Evolutionary conservation across 257 asterid genomes (phyloP).

Genomic region (Jacaranda mimosifolia): DNA sequence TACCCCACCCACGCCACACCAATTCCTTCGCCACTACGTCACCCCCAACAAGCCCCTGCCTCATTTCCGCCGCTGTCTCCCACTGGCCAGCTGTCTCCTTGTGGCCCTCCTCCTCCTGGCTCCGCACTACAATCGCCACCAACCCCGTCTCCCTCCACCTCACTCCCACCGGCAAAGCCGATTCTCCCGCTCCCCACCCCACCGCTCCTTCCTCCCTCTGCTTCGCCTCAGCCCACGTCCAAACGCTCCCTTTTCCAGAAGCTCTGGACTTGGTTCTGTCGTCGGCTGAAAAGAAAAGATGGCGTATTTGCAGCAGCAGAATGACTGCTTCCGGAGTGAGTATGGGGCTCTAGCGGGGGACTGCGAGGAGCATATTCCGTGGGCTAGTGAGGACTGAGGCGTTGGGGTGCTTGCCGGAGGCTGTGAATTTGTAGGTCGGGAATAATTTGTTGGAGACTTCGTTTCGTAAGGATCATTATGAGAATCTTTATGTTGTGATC

Average conservation of each 20-base stretch:
- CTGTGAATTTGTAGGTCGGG: constrained; percentile 94
- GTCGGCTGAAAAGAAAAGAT: constrained; percentile 42
- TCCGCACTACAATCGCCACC: constrained; percentile 65
- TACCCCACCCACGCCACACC: constrained; percentile 77
- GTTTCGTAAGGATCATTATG: constrained; percentile 90
- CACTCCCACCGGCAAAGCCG: constrained; percentile 89
- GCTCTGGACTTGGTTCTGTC: constrained; percentile 62
- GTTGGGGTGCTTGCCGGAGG: constrained; percentile 82
- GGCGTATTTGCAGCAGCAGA: constrained; percentile 92
- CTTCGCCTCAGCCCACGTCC: constrained; percentile 85
- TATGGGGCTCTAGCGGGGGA: constrained; percentile 64
- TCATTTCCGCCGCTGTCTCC: constrained; percentile 74
- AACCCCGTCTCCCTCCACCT: constrained; percentile 85
- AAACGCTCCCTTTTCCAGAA: constrained; percentile 56
- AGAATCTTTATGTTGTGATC: constrained; percentile 85
- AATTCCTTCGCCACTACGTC: constrained; percentile 81
- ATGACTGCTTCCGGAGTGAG: constrained; percentile 87
- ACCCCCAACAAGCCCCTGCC: constrained; percentile 81
- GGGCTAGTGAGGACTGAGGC: constrained; percentile 94
- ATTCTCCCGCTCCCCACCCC: constrained; percentile 67
- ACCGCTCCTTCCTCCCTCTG: constrained; percentile 56
- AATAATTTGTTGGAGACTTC: constrained; percentile 71
- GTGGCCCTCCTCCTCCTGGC: constrained; percentile 74
- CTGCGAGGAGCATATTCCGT: constrained; percentile 65
- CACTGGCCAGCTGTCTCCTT: constrained; percentile 85